phyloP scores from a whole-genome alignment of 768 basidiomycete species.

The Trametes gibbosa region DNA sequence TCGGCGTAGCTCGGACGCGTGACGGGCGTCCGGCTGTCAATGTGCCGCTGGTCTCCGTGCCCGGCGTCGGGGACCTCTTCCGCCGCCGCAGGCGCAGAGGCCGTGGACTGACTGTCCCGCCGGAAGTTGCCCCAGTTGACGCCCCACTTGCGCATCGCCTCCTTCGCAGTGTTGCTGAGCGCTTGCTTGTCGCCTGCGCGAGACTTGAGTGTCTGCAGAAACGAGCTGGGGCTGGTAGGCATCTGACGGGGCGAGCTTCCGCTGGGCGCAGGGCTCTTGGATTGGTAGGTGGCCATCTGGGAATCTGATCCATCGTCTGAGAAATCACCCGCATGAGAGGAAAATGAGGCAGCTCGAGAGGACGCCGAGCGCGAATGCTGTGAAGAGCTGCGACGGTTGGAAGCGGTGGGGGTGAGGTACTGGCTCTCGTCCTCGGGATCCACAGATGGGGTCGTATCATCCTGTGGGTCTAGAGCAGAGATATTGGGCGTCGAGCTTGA shows the following conservation, averaged over 20 bases:
- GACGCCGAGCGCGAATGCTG: constrained; percentile 36
- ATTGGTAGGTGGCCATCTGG: constrained; percentile 15
- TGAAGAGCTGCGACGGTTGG: constrained; percentile 28
- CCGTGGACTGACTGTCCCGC: constrained; percentile 41
- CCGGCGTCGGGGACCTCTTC: constrained; percentile 29
- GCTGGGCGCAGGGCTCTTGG: constrained; percentile 19
- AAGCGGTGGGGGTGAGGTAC: constrained; percentile 9
- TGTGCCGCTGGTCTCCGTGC: constrained; percentile 26
- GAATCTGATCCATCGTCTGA: constrained; percentile 34
- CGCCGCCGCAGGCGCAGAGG: background rate
- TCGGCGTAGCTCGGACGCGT: constrained; percentile 66
- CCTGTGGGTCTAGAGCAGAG: background rate
- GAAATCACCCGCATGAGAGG: constrained; percentile 31
- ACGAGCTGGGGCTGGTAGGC: constrained; percentile 50
- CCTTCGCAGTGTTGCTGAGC: constrained; percentile 79
- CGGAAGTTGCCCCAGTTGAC: constrained; percentile 71
- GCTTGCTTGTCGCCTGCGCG: constrained; percentile 83
- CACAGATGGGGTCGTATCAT: background rate
- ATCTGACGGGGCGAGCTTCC: constrained; percentile 21
- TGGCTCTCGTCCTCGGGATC: constrained; percentile 3
- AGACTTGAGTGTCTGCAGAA: constrained; percentile 78
- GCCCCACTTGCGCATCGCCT: constrained; percentile 91
- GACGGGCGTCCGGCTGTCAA: constrained; percentile 17
- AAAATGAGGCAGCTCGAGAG: constrained; percentile 35
- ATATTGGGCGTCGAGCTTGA: constrained; percentile 18